Evolutionary conservation across 1,284 basidiomycete genomes (phyloP), one percentile per base, ranked within the genome.

Genomic region (Fomitopsis schrenkii): DNA sequence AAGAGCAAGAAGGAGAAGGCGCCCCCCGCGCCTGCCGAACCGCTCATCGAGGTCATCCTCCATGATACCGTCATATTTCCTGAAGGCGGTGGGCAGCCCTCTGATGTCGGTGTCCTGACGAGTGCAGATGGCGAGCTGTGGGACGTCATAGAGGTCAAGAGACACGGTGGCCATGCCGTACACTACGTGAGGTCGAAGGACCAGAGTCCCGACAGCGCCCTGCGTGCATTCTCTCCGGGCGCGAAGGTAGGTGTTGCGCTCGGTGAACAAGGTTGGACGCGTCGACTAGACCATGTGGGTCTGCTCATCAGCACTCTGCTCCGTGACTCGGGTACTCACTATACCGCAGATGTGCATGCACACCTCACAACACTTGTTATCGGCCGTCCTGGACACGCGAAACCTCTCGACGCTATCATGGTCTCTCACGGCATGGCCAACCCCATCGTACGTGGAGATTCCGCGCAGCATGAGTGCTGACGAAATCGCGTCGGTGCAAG

Each of bases 11-110:
- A 85, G 69, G 74, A 81, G n/a, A 82, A 84, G 55, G 69, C 81
- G 10, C 77, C 80, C 14, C 71, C 76, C 38, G 67, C 80, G n/a
- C 77, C 80, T 1, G 73, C 70, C 14, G 79, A 76, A 53, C 80
- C 83, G 5, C 73, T 85, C 17, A 76, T 89, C 38, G 84, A 88
- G 66, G 77, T 95, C 4, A 80, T 90, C 64, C 75, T 93, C 44
- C 85, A 89, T 62, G 94, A 95, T 72, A 94, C 92, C 1, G 80
- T 93, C n/a, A 82, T 94, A 50, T 95, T 95, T 70, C 94, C 94
- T 0, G 94, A 95, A 75, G 92, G 93, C 14, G 94, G 94, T 15
- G 93, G 92, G 2, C 94, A 96, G 68, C 91, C 92, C 0, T 87
- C 87, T 5, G 94, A 95, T 70, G 86, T 86, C 26, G 94, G 93